These are phyloP conservation scores for Bothriochloa decipiens DNA, from an alignment of 176 grass and related monocot genomes.

Conservation along the genomic window DNA sequence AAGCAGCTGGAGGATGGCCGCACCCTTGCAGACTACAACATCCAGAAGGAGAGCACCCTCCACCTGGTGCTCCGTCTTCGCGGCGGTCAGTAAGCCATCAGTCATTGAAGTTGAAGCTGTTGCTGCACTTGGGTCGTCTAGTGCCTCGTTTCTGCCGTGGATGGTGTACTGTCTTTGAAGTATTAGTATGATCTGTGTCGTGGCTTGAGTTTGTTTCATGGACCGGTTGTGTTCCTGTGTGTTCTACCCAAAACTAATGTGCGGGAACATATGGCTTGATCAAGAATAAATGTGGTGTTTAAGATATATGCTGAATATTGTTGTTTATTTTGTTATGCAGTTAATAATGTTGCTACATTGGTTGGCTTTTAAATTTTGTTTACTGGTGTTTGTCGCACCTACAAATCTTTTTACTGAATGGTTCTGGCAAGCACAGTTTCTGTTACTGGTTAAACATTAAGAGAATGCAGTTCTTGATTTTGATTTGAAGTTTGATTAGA, in stretches of 20 bases:
- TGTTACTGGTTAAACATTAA: neutral
- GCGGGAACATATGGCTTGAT: neutral
- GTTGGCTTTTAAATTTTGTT: neutral
- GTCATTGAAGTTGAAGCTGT: neutral
- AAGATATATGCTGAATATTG: neutral
- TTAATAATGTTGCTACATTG: neutral
- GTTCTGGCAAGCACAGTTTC: neutral
- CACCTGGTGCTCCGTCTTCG: conserved; percentile 45
- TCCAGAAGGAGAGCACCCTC: conserved; percentile 77
- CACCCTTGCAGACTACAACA: conserved; percentile 67
- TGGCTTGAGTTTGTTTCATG: neutral
- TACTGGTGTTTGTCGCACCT: neutral
- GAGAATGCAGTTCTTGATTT: no score
- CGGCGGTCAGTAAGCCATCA: conserved; percentile 46
- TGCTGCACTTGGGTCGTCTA: conserved; percentile 3
- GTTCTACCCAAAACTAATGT: neutral
- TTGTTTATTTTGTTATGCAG: neutral
- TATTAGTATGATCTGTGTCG: neutral
- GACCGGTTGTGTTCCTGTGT: neutral
- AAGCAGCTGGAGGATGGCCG: conserved; percentile 77
- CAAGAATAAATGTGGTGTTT: neutral
- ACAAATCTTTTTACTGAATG: neutral
- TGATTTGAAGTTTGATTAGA: neutral
- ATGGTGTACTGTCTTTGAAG: neutral
- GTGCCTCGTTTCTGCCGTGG: no score